Percentiles rank a stretch among this genome's conserved stretches.
Evolutionary conservation across 2,329 filamentous ascomycete genomes (phyloP).

Genomic region (Xylaria sp.): DNA sequence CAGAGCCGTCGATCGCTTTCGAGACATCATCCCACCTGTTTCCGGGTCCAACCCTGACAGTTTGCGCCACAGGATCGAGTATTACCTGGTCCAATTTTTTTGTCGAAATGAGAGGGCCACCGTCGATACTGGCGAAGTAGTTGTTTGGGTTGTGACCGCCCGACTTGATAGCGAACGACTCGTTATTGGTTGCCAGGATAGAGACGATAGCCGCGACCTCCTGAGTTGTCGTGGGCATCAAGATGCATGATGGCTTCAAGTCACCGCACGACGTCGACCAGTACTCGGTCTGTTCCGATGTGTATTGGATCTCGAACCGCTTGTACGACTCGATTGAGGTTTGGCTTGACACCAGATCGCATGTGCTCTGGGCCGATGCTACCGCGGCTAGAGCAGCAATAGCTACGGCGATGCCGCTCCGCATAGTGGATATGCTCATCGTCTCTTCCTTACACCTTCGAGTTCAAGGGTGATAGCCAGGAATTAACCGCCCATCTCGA

Average conservation of each 20-base stretch:
- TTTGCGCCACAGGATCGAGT: conserved; percentile 51
- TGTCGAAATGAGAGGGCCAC: conserved; percentile 61
- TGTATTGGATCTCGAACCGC: conserved; percentile 50
- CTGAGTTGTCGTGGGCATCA: conserved; percentile 57
- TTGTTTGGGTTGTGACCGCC: conserved; percentile 68
- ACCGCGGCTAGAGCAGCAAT: conserved; percentile 33
- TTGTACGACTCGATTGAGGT: conserved; percentile 50
- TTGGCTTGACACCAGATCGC: conserved; percentile 49
- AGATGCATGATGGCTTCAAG: conserved; percentile 58
- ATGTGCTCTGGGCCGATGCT: conserved; percentile 46
- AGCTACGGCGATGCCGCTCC: conserved; percentile 32
- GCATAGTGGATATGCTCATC: conserved; percentile 37
- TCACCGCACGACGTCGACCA: conserved; percentile 57
- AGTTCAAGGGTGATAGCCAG: not conserved
- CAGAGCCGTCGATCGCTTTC: conserved; percentile 53
- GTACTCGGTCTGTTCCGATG: conserved; percentile 53
- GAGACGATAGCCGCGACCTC: conserved; percentile 65
- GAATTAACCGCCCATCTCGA: not conserved
- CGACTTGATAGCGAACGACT: conserved; percentile 64
- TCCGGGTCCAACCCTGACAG: conserved; percentile 58
- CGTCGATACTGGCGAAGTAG: conserved; percentile 61
- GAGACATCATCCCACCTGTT: conserved; percentile 57
- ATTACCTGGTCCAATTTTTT: conserved; percentile 54
- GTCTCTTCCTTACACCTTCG: conserved; percentile 10
- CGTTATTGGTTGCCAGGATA: conserved; percentile 57